These are phyloP conservation scores for Penicillium sp. DNA, from an alignment of 2,329 filamentous ascomycete species.

Conservation along the genomic window DNA sequence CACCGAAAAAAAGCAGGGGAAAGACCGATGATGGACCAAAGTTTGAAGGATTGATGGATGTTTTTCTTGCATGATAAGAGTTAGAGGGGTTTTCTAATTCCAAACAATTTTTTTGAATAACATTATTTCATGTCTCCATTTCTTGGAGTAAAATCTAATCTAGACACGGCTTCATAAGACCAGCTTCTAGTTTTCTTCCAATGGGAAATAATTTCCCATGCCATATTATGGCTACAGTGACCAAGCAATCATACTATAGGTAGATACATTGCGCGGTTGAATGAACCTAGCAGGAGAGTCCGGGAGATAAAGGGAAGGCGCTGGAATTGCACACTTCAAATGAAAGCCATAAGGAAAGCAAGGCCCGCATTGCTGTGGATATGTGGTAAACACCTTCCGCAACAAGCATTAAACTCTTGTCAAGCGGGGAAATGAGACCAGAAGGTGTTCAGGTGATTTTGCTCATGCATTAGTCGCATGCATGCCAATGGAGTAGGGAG, in stretches of 20 bases:
- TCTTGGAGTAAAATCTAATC: no score
- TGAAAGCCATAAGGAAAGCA: background rate
- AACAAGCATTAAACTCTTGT: background rate
- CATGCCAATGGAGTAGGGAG: background rate
- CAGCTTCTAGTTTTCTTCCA: no score
- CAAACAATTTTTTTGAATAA: no score
- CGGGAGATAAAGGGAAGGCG: background rate
- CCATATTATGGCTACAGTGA: no score
- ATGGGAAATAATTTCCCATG: no score
- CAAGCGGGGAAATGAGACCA: background rate
- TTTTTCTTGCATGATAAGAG: background rate
- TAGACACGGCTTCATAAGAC: no score
- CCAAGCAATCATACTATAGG: no score
- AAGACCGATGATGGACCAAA: no score
- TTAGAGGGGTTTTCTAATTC: no score
- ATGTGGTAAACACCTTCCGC: background rate
- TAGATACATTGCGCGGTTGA: no score
- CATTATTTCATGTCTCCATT: no score
- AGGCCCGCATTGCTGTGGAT: background rate
- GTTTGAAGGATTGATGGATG: background rate
- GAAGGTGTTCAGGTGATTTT: background rate
- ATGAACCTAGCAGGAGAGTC: background rate
- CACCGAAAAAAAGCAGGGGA: background rate
- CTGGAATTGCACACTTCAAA: background rate
- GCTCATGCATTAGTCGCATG: background rate